phyloP scores from a whole-genome alignment of 1,139 yeast species.

The Kodamaea sp. region DNA sequence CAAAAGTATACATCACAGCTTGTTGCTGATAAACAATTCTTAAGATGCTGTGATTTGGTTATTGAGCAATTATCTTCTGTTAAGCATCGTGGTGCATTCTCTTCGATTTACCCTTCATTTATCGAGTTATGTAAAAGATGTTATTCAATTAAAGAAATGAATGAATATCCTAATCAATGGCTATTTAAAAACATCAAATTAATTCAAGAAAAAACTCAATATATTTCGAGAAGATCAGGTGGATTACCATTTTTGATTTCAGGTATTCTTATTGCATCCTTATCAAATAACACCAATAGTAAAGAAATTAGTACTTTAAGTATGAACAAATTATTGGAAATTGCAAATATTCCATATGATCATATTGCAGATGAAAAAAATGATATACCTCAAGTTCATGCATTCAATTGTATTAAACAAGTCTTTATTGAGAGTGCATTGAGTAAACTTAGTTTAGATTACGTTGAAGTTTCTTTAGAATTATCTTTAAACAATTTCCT shows the following conservation, averaged over 20 bases:
- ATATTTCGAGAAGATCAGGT: slow-evolving; percentile 84
- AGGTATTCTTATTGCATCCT: slow-evolving; percentile 60
- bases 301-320: slow-evolving; percentile 26
- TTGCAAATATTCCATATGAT: slow-evolving; percentile 51
- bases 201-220: slow-evolving; percentile 57
- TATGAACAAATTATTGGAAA: slow-evolving; percentile 45
- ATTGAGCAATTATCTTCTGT: slow-evolving; percentile 67
- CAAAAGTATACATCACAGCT: not conserved
- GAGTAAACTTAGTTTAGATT: slow-evolving; percentile 47
- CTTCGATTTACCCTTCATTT: slow-evolving; percentile 80
- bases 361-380: slow-evolving; percentile 49
- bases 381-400: slow-evolving; percentile 90
- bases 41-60: slow-evolving; percentile 37
- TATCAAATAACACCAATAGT: slow-evolving; percentile 4
- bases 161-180: slow-evolving; percentile 48
- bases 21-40: slow-evolving; percentile 10
- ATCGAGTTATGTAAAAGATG: slow-evolving; percentile 58
- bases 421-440: slow-evolving; percentile 68
- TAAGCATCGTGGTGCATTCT: slow-evolving; percentile 88
- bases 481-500: slow-evolving; percentile 61
- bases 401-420: slow-evolving; percentile 77
- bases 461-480: slow-evolving; percentile 55
- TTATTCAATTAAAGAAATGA: slow-evolving; percentile 24
- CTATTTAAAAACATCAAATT: slow-evolving; percentile 48
- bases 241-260: slow-evolving; percentile 81